Base-by-base conservation (phyloP, 1,139 yeast species). In the Saccharomyces hybrid region DNA sequence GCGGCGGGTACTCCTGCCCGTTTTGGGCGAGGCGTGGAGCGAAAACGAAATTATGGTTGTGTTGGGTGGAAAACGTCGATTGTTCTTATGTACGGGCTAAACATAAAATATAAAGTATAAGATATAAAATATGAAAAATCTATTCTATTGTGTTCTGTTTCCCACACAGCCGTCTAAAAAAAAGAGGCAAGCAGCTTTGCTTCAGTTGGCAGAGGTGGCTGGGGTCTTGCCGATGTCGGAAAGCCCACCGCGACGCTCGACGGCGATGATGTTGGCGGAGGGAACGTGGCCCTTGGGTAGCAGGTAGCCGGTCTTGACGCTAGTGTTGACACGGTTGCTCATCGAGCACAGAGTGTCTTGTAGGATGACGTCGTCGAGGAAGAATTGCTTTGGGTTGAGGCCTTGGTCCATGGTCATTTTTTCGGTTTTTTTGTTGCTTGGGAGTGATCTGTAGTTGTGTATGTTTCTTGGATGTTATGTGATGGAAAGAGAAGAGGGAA, bases 281-380 rank as follows among this genome's bases (percentile, higher is more conserved):
- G 38, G 26, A 25, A 20, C 31, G 14, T 48, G 30, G 9, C 48
- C 56, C 48, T 56, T 47, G 48, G 60, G 60, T 25, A 57, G 42
- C 11, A 53, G 50, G 69, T 84, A 83, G 0, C 90, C 90, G 47
- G 82, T 83, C 48, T 80, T 73, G 2, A 85, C 82, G 1, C 86
- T 77, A 62, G 83, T 82, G 64, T 90, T 77, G 60, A 84, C 79
- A 60, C 88, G 42, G 23, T 38, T 38, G 25, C 42, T 38, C 42
- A 38, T 38, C 25, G 42, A 38, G 42, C 42, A 38, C 3, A 38
- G 25, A 6, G 42, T 38, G 42, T 38, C 42, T 38, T 38, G 42
- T 4, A 38, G 42, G 42, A 38, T 16, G 42, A 38, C 42, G 4
- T 38, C 42, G 42, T 38, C 42, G 8, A 38, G 42, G 42, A 38